These are phyloP conservation scores for Colletotrichum camelliae DNA, from an alignment of 2,329 filamentous ascomycete genomes.

Conservation along the genomic window DNA sequence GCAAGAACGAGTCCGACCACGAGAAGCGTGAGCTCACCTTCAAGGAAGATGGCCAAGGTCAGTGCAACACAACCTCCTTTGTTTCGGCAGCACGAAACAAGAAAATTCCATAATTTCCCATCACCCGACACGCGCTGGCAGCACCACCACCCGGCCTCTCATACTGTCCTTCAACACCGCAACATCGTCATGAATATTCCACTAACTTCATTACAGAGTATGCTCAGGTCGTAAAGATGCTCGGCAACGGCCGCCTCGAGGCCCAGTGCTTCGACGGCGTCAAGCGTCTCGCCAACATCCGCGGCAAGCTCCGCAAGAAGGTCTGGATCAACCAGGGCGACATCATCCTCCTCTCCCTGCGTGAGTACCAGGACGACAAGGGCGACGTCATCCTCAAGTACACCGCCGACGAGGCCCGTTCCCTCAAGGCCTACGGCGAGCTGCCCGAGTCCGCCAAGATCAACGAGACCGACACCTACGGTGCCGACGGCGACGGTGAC, in stretches of 20 bases:
- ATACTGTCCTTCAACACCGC: neutral
- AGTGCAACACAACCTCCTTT: constrained; percentile 20
- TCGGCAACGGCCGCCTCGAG: constrained; percentile 92
- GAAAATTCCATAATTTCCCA: neutral
- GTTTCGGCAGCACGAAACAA: neutral
- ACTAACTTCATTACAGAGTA: constrained; percentile 63
- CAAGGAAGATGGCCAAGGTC: constrained; percentile 95
- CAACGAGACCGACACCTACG: constrained; percentile 97
- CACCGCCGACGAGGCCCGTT: constrained; percentile 92
- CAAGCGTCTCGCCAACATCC: constrained; percentile 72
- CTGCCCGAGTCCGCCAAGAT: constrained; percentile 98
- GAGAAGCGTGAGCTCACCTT: constrained; percentile 98
- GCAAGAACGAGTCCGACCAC: constrained; percentile 99
- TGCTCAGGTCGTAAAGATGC: constrained; percentile 94
- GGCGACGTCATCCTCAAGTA: constrained; percentile 98
- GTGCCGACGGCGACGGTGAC: constrained; percentile 91
- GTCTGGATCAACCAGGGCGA: constrained; percentile 99
- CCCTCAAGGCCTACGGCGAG: constrained; percentile 96
- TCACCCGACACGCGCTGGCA: neutral
- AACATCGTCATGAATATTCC: neutral
- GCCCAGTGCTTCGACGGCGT: constrained; percentile 94
- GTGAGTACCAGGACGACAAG: constrained; percentile 94
- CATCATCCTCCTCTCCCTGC: constrained; percentile 86
- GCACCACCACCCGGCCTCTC: neutral
- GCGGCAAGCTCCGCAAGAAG: constrained; percentile 98